Conservation (phyloP, 2,329 filamentous ascomycete genomes). For the Arthroderma uncinatum region DNA sequence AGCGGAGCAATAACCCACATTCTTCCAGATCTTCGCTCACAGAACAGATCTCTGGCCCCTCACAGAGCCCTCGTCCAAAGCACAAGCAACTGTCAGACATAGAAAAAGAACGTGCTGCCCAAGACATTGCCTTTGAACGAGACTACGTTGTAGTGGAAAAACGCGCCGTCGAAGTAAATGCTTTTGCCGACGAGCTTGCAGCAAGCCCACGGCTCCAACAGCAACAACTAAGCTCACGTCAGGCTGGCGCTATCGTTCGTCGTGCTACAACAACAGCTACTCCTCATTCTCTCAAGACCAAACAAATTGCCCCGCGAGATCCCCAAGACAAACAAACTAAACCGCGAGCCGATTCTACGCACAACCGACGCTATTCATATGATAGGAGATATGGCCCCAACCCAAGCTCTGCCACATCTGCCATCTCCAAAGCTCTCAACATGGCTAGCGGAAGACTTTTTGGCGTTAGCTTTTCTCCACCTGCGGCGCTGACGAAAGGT, state of each 20-base stretch:
- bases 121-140: constrained; percentile 80
- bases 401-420: constrained; percentile 70
- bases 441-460: constrained; percentile 63
- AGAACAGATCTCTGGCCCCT: not conserved
- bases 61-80: not conserved
- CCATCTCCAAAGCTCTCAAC: constrained; percentile 88
- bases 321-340: constrained; percentile 63
- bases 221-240: constrained; percentile 39
- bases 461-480: constrained; percentile 41
- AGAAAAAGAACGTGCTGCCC: constrained; percentile 49
- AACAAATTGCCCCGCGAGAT: constrained; percentile 48
- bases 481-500: constrained; percentile 35
- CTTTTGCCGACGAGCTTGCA: constrained; percentile 87
- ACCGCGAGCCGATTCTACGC: constrained; percentile 46
- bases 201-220: constrained; percentile 59
- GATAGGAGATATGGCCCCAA: constrained; percentile 65
- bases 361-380: constrained; percentile 68
- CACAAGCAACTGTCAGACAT: not conserved
- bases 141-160: constrained; percentile 97
- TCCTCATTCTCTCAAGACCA: constrained; percentile 54
- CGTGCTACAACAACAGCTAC: constrained; percentile 63
- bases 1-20: not conserved
- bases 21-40: not conserved
- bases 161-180: constrained; percentile 89
- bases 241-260: constrained; percentile 55